Evolutionary conservation across 2,329 filamentous ascomycete genomes (phyloP).

Genomic region (Periconia digitata): DNA sequence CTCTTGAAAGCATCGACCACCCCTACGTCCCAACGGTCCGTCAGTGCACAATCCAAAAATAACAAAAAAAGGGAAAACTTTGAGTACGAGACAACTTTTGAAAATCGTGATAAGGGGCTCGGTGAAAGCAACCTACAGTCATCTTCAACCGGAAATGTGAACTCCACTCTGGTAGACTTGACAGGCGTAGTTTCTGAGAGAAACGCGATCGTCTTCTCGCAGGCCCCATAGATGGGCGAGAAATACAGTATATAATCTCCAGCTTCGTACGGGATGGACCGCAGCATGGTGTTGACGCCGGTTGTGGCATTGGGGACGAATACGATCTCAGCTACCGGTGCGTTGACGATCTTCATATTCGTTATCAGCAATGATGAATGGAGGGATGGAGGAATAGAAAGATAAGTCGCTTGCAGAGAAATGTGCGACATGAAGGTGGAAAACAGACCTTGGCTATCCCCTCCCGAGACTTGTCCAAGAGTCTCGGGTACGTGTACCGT

Average conservation of each 20-base stretch:
- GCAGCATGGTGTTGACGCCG: conserved; percentile 76
- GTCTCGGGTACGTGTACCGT: conserved; percentile 63
- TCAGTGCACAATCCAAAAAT: too few species aligned
- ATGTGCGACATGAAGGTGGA: neutral
- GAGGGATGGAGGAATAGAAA: neutral
- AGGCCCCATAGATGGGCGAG: conserved; percentile 75
- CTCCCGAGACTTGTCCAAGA: conserved; percentile 65
- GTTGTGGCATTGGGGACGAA: conserved; percentile 81
- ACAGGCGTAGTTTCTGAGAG: conserved; percentile 67
- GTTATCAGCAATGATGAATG: neutral
- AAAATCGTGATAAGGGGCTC: too few species aligned
- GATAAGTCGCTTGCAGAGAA: neutral
- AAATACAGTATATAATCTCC: conserved; percentile 82
- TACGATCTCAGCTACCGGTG: conserved; percentile 66
- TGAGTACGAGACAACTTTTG: too few species aligned
- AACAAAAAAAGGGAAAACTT: neutral
- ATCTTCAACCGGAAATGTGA: conserved; percentile 71
- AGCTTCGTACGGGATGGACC: conserved; percentile 67
- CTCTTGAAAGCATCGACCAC: conserved; percentile 64
- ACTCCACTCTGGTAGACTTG: conserved; percentile 56
- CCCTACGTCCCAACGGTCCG: conserved; percentile 34
- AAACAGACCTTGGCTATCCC: conserved; percentile 51
- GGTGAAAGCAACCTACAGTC: conserved; percentile 27
- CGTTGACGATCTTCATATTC: conserved; percentile 58
- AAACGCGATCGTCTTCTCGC: conserved; percentile 72